Conservation (phyloP, 2,329 filamentous ascomycete species). For the Exophiala xenobiotica region DNA sequence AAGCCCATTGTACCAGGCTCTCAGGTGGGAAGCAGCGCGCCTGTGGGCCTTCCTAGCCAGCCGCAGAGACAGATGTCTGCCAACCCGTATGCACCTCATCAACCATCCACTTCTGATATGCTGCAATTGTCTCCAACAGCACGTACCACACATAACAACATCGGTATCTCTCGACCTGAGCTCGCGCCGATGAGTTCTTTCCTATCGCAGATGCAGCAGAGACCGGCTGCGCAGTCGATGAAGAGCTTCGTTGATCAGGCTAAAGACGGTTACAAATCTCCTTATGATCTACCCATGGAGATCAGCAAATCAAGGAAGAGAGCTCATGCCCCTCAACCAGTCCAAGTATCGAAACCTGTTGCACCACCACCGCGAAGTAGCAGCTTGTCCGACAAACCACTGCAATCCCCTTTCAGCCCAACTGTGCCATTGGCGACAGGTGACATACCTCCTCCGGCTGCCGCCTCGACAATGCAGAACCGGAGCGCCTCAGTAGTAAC, state of each 20-base stretch:
- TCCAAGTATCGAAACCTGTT: constrained; percentile 41
- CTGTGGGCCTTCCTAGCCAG: too few relatives aligned
- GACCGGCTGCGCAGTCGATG: constrained; percentile 47
- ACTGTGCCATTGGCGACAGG: constrained; percentile 4
- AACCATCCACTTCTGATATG: constrained; percentile 50
- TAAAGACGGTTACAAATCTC: constrained; percentile 89
- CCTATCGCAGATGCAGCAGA: constrained; percentile 34
- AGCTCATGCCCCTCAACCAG: constrained; percentile 57
- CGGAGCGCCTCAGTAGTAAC: constrained; percentile 19
- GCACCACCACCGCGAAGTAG: constrained; percentile 59
- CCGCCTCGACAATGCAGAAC: constrained; percentile 20
- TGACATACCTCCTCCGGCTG: constrained; percentile 16
- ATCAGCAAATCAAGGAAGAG: constrained; percentile 66
- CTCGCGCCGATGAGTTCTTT: constrained; percentile 22
- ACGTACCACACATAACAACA: constrained; percentile 22
- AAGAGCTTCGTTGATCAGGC: constrained; percentile 82
- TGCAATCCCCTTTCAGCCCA: constrained; percentile 39
- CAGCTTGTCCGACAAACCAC: constrained; percentile 51
- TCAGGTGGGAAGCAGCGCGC: constrained; percentile 16
- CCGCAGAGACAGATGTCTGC: constrained; percentile 28
- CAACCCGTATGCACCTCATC: constrained; percentile 53
- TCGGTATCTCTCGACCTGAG: constrained; percentile 22
- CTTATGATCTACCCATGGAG: constrained; percentile 92
- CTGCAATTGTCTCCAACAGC: constrained; percentile 36
- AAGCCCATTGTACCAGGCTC: constrained; percentile 4